Conservation (phyloP, 179 eudicot species). For the Silene noctiflora region DNA sequence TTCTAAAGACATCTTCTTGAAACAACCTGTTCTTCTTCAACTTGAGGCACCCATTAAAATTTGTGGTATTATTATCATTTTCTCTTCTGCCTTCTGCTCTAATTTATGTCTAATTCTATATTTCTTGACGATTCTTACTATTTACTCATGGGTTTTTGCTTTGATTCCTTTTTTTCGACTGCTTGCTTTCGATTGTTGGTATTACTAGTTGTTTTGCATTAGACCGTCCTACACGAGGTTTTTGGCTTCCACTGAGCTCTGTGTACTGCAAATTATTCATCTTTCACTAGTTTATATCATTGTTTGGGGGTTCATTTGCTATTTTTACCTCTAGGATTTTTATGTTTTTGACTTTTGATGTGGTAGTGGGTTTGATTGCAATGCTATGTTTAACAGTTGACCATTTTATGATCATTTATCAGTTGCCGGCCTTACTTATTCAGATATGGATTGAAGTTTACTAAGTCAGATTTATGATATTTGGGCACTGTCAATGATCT, state of each 20-base stretch:
- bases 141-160: neutral
- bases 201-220: neutral
- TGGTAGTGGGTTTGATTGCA: neutral
- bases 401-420: neutral
- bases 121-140: neutral
- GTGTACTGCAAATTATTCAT: neutral
- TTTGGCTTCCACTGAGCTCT: neutral
- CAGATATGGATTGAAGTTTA: neutral
- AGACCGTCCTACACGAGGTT: neutral
- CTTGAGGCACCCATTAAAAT: constrained; percentile 59
- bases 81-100: constrained; percentile 8
- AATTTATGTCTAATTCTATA: too few species aligned
- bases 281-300: too few species aligned
- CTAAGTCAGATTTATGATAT: neutral
- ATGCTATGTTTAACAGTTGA: constrained; percentile 9
- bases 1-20: constrained; percentile 44
- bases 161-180: neutral
- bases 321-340: neutral
- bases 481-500: neutral
- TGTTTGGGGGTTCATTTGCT: too few species aligned
- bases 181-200: neutral
- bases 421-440: neutral
- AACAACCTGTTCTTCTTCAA: constrained; percentile 49
- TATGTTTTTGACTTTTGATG: neutral
- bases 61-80: constrained; percentile 37